Evolutionary conservation across 148 eudicot species (phyloP), one percentile per base, ranked within the genome.

Genomic region (Amaranthus cruentus): DNA sequence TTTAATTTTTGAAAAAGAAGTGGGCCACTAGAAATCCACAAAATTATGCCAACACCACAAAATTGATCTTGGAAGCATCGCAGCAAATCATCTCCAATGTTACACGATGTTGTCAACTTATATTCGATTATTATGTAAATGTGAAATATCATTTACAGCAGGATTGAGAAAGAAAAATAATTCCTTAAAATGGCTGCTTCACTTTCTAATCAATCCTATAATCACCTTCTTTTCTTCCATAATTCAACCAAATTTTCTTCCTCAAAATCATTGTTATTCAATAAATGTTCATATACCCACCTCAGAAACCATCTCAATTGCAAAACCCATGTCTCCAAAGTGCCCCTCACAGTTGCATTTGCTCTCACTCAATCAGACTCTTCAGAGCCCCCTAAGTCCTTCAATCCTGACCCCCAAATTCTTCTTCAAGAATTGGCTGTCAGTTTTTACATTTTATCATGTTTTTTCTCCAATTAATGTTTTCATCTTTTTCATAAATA

Each of bases 301-400:
- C 4, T 83, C 81, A 58, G 21, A 72, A 64, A 75, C 46, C 55
- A 67, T 59, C 69, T 76, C 73, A 76, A 50, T 6, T 69, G 15
- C 72, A 77, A 71, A 53, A 59, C 75, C 73, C 77, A 72, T 28
- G 6, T 65, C 63, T 50, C 48, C 46, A 79, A 73, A 73, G 69
- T 65, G 57, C 67, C 79, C 64, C 73, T 75, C 9, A 64, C 18
- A 7, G 73, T 85, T 62, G 56, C 88, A 59, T 86, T 75, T 81
- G 94, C 98, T 21, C 79, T 90, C 70, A 73, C 92, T 14, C 90
- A 89, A 84, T 87, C 80, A 38, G 92, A 84, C 64, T 87, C 96
- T 12, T 87, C 80, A 38, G 92, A 84, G 62, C 86, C 96, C n/a
- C 79, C 87, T 68, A 81, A 77, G 52, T 86, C 93, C 43, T 67